Percentiles rank a stretch among this genome's conserved stretches.
phyloP scores from a whole-genome alignment of 192 early-diverging fungal species.

The Geranomyces variabilis region DNA sequence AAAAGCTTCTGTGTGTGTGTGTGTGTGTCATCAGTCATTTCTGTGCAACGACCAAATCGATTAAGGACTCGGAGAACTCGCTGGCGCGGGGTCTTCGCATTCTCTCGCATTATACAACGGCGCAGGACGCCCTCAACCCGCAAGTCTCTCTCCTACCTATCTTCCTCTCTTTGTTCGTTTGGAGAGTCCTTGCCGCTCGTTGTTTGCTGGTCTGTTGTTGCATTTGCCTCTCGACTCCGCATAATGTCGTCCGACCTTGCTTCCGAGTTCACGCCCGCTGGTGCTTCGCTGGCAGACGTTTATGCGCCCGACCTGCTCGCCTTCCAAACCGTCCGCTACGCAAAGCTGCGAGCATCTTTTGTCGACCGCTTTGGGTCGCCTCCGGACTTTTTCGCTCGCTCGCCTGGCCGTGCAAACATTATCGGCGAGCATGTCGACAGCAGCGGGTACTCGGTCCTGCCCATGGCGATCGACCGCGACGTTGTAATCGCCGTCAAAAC shows the following conservation, averaged over 20 bases:
- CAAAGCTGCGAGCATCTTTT: conserved; percentile 18
- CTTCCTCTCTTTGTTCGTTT: too few species aligned
- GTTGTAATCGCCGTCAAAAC: conserved; percentile 55
- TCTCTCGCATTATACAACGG: too few species aligned
- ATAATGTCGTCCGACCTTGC: conserved; percentile 1
- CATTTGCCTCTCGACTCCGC: too few species aligned
- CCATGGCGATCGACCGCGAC: conserved; percentile 91
- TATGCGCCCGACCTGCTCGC: conserved; percentile 15
- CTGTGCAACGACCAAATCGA: too few species aligned
- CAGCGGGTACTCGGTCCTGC: conserved; percentile 89
- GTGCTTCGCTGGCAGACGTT: conserved; percentile 17
- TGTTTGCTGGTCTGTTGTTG: too few species aligned
- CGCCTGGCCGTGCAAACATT: conserved; percentile 93
- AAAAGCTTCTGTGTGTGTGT: too few species aligned
- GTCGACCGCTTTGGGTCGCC: conserved; percentile 42
- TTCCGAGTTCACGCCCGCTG: conserved; percentile 4
- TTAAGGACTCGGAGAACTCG: too few species aligned
- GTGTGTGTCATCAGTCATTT: too few species aligned
- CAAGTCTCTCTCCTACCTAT: too few species aligned
- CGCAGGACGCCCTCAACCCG: too few species aligned
- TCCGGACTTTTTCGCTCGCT: conserved; percentile 83
- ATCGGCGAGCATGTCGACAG: conserved; percentile 99
- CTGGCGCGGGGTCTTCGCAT: too few species aligned
- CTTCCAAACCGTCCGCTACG: conserved; percentile 32
- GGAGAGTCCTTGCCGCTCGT: too few species aligned